Evolutionary conservation across 2,329 filamentous ascomycete species (phyloP).

Genomic region (Fusarium phyllophilum): DNA sequence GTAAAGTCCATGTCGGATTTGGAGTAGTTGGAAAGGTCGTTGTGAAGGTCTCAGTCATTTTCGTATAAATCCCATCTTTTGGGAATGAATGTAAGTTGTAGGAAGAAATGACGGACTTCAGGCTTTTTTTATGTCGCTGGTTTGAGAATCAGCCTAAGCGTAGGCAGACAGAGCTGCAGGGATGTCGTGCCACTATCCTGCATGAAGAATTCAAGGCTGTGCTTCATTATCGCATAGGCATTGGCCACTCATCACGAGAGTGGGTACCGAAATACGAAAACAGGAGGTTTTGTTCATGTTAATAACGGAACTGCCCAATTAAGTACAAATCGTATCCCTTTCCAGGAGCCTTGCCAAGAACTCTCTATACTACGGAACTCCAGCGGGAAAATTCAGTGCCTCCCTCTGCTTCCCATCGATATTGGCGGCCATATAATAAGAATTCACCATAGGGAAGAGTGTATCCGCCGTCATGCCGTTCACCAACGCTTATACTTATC

Average conservation of each 20-base stretch:
- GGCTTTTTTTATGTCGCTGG: no score
- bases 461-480: neutral
- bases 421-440: no score
- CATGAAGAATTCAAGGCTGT: neutral
- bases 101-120: no score
- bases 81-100: no score
- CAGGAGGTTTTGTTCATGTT: neutral
- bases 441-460: neutral
- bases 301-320: no score
- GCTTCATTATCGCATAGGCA: neutral
- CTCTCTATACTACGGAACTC: neutral
- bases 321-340: neutral
- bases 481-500: neutral
- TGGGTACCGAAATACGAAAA: neutral
- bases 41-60: rapidly evolving
- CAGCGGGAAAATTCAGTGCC: rapidly evolving
- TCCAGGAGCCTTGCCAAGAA: no score
- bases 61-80: no score
- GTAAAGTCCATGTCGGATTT: neutral
- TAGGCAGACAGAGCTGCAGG: neutral
- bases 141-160: neutral
- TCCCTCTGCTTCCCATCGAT: neutral
- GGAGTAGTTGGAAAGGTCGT: neutral
- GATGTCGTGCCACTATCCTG: neutral
- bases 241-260: neutral